A percentile compares a stretch with the other conserved stretches of the same genome.
phyloP scores from a whole-genome alignment of 441 rosid genomes.

The Gossypium davidsonii region DNA sequence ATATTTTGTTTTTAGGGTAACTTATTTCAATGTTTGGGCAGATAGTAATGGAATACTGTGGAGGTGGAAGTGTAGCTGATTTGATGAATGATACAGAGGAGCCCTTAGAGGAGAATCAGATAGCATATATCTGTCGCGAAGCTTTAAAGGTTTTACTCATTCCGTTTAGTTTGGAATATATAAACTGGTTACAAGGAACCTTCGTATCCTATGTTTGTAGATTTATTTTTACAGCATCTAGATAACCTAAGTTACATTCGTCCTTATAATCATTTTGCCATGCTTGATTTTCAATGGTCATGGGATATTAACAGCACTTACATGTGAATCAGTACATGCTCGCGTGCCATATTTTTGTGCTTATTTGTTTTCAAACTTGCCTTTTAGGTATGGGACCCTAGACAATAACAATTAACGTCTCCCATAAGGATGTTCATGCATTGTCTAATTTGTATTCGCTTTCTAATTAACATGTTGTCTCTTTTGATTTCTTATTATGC shows the following conservation, averaged over 20 bases:
- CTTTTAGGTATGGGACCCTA: neutral
- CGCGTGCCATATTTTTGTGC: neutral
- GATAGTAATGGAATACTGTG: constrained; percentile 99
- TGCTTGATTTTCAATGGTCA: neutral
- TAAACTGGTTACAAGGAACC: constrained; percentile 2
- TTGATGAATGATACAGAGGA: constrained; percentile 86
- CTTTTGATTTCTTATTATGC: constrained; percentile 22
- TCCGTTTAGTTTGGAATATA: constrained; percentile 9
- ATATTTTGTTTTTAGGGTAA: constrained; percentile 10
- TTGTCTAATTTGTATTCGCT: neutral
- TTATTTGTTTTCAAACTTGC: neutral
- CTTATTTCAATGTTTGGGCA: constrained; percentile 44
- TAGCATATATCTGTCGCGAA: constrained; percentile 92
- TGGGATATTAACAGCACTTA: neutral
- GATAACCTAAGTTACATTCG: neutral
- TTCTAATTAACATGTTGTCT: neutral
- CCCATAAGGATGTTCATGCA: neutral
- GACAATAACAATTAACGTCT: neutral
- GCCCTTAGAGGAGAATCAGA: constrained; percentile 91
- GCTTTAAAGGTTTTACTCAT: constrained; percentile 65
- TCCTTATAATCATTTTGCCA: neutral
- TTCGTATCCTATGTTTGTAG: neutral
- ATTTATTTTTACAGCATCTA: neutral
- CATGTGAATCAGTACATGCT: neutral
- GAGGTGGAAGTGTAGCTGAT: constrained; percentile 98